Evolutionary conservation across 371 early-diverging fungal species (phyloP).

Genomic region (Umbelopsis sp.): DNA sequence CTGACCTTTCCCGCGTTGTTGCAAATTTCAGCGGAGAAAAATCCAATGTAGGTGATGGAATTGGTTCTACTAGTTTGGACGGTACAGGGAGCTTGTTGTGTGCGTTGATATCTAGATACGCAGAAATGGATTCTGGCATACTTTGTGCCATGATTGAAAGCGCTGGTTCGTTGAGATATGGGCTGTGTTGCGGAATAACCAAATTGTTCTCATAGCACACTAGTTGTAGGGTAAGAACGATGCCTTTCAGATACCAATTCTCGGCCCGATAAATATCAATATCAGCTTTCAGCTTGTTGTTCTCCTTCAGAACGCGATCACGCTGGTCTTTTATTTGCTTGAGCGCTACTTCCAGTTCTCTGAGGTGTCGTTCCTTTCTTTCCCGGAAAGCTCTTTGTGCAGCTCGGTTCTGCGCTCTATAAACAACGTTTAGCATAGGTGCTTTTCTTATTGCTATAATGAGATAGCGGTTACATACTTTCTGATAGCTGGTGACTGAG

Average conservation of each 20-base stretch:
- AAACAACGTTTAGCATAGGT: not conserved
- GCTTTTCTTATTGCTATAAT: not conserved
- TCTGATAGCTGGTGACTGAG: slow-evolving; percentile 70
- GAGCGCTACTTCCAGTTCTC: slow-evolving; percentile 67
- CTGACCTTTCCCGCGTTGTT: not conserved
- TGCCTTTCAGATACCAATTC: slow-evolving; percentile 64
- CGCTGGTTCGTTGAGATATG: slow-evolving; percentile 43
- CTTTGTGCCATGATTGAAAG: slow-evolving; percentile 39
- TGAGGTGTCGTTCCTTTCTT: slow-evolving; percentile 75
- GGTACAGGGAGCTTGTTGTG: slow-evolving; percentile 41
- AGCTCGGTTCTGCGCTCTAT: slow-evolving; percentile 74
- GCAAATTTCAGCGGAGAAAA: not conserved
- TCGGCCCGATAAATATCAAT: slow-evolving; percentile 63
- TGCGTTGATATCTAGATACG: slow-evolving; percentile 45
- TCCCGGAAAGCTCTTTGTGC: slow-evolving; percentile 84
- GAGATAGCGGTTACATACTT: slow-evolving; percentile 31
- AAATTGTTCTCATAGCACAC: slow-evolving; percentile 50
- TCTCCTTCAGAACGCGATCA: slow-evolving; percentile 50
- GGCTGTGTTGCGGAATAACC: slow-evolving; percentile 47
- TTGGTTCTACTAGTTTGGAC: slow-evolving; percentile 28
- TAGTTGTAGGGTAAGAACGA: slow-evolving; percentile 56
- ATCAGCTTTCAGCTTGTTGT: slow-evolving; percentile 51
- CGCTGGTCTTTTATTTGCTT: slow-evolving; percentile 64
- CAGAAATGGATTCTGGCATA: slow-evolving; percentile 41
- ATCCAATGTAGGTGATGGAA: not conserved